Evolutionary conservation across 2,329 filamentous ascomycete species (phyloP).

Genomic region (Cercospora sp.): DNA sequence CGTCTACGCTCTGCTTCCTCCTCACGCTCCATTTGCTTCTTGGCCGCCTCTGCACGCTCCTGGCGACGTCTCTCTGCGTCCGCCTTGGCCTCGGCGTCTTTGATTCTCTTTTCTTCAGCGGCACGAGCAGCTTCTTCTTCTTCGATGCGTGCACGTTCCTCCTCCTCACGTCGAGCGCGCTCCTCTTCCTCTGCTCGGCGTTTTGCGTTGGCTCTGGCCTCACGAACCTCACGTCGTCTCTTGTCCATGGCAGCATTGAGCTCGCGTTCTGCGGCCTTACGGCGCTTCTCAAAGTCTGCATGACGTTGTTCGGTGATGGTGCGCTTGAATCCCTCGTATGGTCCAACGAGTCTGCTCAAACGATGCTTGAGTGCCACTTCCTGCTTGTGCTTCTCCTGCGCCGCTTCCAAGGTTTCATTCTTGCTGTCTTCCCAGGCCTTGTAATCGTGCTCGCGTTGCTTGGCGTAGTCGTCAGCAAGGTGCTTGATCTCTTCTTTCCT

Average conservation of each 20-base stretch:
- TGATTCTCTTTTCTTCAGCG: constrained; percentile 71
- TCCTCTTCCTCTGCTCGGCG: constrained; percentile 83
- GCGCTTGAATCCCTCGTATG: constrained; percentile 80
- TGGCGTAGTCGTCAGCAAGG: constrained; percentile 78
- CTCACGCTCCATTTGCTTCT: constrained; percentile 58
- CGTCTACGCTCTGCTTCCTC: constrained; percentile 80
- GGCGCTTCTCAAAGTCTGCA: constrained; percentile 93
- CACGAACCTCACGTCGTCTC: constrained; percentile 84
- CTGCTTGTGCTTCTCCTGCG: constrained; percentile 86
- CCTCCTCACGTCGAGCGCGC: constrained; percentile 74
- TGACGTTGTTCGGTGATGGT: constrained; percentile 83
- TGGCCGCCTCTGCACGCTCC: constrained; percentile 39
- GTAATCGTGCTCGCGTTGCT: constrained; percentile 75
- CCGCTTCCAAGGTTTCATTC: constrained; percentile 72
- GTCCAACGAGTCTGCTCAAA: constrained; percentile 77
- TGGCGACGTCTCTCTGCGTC: constrained; percentile 67
- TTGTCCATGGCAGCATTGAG: constrained; percentile 86
- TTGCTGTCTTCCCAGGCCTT: constrained; percentile 79
- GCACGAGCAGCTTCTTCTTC: constrained; percentile 79
- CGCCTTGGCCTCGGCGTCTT: constrained; percentile 60
- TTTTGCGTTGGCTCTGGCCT: constrained; percentile 79
- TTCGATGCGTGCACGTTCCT: constrained; percentile 76
- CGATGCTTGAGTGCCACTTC: constrained; percentile 92
- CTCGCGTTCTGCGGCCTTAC: constrained; percentile 86
- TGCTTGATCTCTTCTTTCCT: constrained; percentile 95